phyloP scores from a whole-genome alignment of 177 flowering plant genomes.

The Telopea speciosissima region DNA sequence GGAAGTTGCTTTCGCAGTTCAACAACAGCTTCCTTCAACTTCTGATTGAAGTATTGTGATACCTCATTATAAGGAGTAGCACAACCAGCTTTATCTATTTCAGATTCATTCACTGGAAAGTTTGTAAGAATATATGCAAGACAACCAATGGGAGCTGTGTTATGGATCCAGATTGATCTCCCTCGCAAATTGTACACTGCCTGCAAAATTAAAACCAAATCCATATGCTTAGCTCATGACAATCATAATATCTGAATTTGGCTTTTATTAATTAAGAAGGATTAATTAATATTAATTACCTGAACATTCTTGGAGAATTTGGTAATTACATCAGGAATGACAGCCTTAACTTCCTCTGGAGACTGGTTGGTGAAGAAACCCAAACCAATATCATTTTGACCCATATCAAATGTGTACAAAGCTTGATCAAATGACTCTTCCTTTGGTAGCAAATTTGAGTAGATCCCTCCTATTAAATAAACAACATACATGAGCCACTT shows the following conservation, averaged over 20 bases:
- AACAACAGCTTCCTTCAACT: conserved; percentile 39
- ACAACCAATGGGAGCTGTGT: conserved; percentile 76
- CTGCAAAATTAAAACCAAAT: background rate
- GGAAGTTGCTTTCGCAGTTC: conserved; percentile 51
- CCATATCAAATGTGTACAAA: conserved; percentile 19
- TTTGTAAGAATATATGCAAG: conserved; percentile 45
- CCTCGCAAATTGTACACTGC: background rate
- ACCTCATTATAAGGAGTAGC: conserved; percentile 44
- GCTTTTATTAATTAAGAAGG: no score
- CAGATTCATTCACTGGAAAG: conserved; percentile 23
- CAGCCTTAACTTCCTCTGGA: conserved; percentile 9
- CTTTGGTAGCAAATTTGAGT: conserved; percentile 5
- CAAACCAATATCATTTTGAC: conserved; percentile 23
- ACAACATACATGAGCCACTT: no score
- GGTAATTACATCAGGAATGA: conserved; percentile 8
- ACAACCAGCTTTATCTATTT: conserved; percentile 47
- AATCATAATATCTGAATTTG: no score
- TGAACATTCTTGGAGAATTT: conserved; percentile 16
- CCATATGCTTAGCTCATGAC: no score
- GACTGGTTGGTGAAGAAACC: conserved; percentile 11
- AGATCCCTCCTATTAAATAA: no score
- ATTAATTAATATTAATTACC: conserved; percentile 7
- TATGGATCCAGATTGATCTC: conserved; percentile 61
- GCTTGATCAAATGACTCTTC: conserved; percentile 15
- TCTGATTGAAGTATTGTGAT: conserved; percentile 50